Base-by-base conservation (phyloP, 2,329 filamentous ascomycete genomes). In the Sporothrix protearum region DNA sequence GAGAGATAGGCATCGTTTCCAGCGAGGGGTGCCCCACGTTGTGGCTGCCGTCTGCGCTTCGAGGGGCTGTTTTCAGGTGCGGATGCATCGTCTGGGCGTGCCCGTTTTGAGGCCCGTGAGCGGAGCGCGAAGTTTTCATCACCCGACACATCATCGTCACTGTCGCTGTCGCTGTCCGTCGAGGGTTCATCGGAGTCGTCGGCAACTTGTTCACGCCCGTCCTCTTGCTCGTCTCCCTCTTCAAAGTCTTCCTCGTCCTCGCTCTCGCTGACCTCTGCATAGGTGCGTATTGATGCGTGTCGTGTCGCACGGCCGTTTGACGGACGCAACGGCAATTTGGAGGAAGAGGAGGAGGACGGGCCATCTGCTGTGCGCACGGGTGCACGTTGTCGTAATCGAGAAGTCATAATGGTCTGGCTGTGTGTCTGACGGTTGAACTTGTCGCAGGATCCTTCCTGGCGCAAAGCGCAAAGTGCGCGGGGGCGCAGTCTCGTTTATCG, bases 251-350 rank as follows among this genome's bases (percentile, higher is more conserved):
- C 73, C 9, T 69, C 68, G 2, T 68, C 69, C 0, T 71, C 73
- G 12, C 53, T 66, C 4, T 57, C 68, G 22, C 68, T 73, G 14
- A 39, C 30, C 30, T 70, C 66, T 1, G 69, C 64, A 28, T 74
- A 71, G 22, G 14, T 69, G 12, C 47, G 64, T 7, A 71, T 66
- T 0, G 70, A 64, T 6, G 73, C 68, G 33, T 70, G 71, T 12
- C 73, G 72, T 16, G 73, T 73, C 9, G 33, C 68, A 10, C 73
- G 73, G 36, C 61, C 49, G n/a, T 66, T 57, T 19, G 68, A 45
- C 19, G 66, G 30, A 14, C 71, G 71, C 55, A 61, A 49, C 3
- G 71, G 39, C n/a, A 70, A 19, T 1, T 33, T 36, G 9, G 57
- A 70, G 8, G 55, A 22, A 5, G 47, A n/a, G 7, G 9, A 28